Base-by-base conservation (phyloP, 2,329 filamentous ascomycete genomes). In the Paecilomyces sp. region DNA sequence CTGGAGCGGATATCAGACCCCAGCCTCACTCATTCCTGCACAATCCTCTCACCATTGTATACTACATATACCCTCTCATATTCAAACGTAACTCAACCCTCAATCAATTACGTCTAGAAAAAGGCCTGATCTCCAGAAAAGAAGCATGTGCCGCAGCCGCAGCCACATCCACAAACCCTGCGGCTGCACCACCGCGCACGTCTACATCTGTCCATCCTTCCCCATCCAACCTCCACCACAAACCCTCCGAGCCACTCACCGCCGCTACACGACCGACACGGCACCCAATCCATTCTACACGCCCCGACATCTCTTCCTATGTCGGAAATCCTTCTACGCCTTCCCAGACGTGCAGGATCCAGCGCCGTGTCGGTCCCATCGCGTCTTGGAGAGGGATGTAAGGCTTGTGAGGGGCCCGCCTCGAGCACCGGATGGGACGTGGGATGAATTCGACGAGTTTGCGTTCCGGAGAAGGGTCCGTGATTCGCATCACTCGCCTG, bases 81-180 rank as follows among this genome's bases (percentile, higher is more conserved):
- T 3, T 11, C 31, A 33, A 33, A 33, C 31, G 5, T 11, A 33
- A 33, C 11, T 11, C 1, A 9, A 33, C 2, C 22, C 22, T 22
- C 18, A 28, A 51, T 8, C 53, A 55, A 33, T 8, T 7, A 33
- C 31, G 22, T 7, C 25, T 1, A 28, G 6, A 33, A 11, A 11
- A 33, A 9, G 9, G 11, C 12, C 56, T 34, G 24, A 57, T 18
- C 52, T 28, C 8, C 24, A 30, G 24, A 34, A 30, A 24, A 50
- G 12, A 53, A 56, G 28, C 34, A 66, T 66, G 63, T 66, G 64
- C 55, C 51, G 58, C 34, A 57, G 60, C 36, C 61, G 63, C 47
- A 60, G 59, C 13, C 62, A 65, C 36, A 28, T 57, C 36, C 61
- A 66, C 60, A 55, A 54, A 25, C 55, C 60, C 36, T 64, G 63